phyloP scores from a whole-genome alignment of 805 yeast species.

The Isabelozyma pseudorhagii region DNA sequence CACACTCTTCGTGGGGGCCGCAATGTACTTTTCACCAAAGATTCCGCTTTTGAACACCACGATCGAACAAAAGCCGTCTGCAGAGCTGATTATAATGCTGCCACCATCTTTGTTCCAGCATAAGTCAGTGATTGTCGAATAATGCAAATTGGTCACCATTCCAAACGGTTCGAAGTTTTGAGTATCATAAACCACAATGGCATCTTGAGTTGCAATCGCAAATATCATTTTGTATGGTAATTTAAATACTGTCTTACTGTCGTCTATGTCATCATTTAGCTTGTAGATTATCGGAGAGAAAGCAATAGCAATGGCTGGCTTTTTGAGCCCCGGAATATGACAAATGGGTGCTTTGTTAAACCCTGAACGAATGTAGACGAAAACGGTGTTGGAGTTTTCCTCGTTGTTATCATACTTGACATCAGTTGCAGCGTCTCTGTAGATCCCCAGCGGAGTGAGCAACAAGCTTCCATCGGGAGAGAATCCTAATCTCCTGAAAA shows the following conservation, averaged over 20 bases:
- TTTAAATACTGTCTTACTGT: slow-evolving; percentile 36
- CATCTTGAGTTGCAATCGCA: slow-evolving; percentile 91
- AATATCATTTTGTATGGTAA: slow-evolving; percentile 80
- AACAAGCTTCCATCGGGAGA: slow-evolving; percentile 88
- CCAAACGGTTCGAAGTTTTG: slow-evolving; percentile 68
- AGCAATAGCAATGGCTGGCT: slow-evolving; percentile 79
- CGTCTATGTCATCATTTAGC: slow-evolving; percentile 13
- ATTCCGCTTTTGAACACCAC: slow-evolving; percentile 50
- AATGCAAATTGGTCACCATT: slow-evolving; percentile 74
- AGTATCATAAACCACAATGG: slow-evolving; percentile 80
- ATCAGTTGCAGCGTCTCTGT: slow-evolving; percentile 19
- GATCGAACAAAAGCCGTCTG: slow-evolving; percentile 89
- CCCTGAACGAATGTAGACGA: slow-evolving; percentile 71
- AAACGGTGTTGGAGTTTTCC: slow-evolving; percentile 67
- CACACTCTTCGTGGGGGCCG: neutral
- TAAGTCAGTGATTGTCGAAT: slow-evolving; percentile 83
- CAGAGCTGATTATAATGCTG: slow-evolving; percentile 69
- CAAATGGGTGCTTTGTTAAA: slow-evolving; percentile 70
- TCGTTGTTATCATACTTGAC: slow-evolving; percentile 10
- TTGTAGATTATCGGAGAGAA: slow-evolving; percentile 70
- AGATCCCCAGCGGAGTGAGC: slow-evolving; percentile 70
- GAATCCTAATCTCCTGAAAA: slow-evolving; percentile 80
- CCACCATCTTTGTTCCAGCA: slow-evolving; percentile 81
- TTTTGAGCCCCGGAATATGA: slow-evolving; percentile 72
- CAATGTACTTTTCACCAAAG: slow-evolving; percentile 43